Evolutionary conservation across 176 grass and related monocot genomes (phyloP), one percentile per base, ranked within the genome.

Genomic region (Areca catechu): DNA sequence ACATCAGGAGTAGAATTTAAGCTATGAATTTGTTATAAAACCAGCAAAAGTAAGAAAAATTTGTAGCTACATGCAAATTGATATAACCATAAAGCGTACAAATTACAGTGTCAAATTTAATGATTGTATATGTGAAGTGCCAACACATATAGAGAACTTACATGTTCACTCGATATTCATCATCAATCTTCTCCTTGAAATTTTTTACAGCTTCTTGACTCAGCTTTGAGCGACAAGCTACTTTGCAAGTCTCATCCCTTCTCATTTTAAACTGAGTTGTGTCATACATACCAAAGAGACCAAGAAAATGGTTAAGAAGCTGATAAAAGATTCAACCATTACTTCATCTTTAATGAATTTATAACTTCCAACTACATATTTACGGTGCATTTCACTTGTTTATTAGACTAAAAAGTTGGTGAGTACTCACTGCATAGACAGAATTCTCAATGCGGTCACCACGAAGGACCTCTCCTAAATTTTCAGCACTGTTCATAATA

Each of bases 131-230:
- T 37, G 7, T 37, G 34, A 37, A 10, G 9, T 10, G 34, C 7
- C 9, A 37, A 37, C 7, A 69, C 37, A 63, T 17, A 53, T 3
- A 62, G 10, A 58, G 3, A 68, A 53, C 78, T 70, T 90, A 90
- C 86, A 90, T 85, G 75, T 90, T 90, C 14, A 85, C 86, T 69
- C 82, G 63, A 71, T 90, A 90, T 59, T 85, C 86, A 74, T 90
- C 86, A 70, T 90, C 86, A 12, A 90, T 90, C 76, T 90, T 90
- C 58, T 90, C 86, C 69, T 82, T 90, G 71, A 90, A 90, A 69
- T 90, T 85, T 60, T 90, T 85, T 18, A 68, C 71, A 82, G 78
- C 72, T 76, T 90, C 82, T 73, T 73, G 20, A 62, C 62, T 82
- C 73, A 90, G 71, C 20, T 76, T 76, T 21, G 3, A 51, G 65